Evolutionary conservation across 2,329 filamentous ascomycete species (phyloP), one percentile per base, ranked within the genome.

Genomic region (Fusarium compactum): DNA sequence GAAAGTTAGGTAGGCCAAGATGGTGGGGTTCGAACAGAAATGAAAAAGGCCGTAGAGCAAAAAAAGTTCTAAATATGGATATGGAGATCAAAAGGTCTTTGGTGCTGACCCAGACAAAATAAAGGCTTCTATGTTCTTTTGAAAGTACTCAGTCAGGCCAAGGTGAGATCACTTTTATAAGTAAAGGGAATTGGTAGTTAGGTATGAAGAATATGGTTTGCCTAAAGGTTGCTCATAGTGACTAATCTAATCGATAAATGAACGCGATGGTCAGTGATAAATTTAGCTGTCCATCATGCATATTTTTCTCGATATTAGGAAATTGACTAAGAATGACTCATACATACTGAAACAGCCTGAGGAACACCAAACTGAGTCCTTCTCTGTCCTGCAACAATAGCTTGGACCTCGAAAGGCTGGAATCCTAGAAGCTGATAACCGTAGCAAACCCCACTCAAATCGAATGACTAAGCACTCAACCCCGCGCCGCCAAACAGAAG

Each of bases 401-500:
- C 45, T 55, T 55, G 44, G 55, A 52, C 48, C 43, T 55, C 47
- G 30, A 69, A 60, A 60, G 56, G 50, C 50, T 66, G 59, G 41
- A 45, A 43, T 43, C 44, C 50, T 69, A 12, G 72, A 69, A 78
- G 76, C 54, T 45, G 55, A 63, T 53, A 15, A 15, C 18, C 14
- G 24, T 34, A 24, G 50, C 66, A 76, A 74, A 75, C 76, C 77
- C 45, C 58, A 76, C 78, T 70, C 41, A 46, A 55, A 30, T 46
- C 8, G 27, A 22, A 47, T 62, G 63, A 57, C 64, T 67, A 62
- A 67, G 38, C 48, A 48, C 2, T 25, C 29, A 29, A 65, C 62
- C 61, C 62, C 62, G 62, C 62, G 58, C 60, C 71, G 79, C 78
- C 79, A 78, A 76, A 78, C 44, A 38, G 78, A 80, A 81, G 77